phyloP scores from a whole-genome alignment of 192 early-diverging fungal genomes.

The Umbelopsis sp. region DNA sequence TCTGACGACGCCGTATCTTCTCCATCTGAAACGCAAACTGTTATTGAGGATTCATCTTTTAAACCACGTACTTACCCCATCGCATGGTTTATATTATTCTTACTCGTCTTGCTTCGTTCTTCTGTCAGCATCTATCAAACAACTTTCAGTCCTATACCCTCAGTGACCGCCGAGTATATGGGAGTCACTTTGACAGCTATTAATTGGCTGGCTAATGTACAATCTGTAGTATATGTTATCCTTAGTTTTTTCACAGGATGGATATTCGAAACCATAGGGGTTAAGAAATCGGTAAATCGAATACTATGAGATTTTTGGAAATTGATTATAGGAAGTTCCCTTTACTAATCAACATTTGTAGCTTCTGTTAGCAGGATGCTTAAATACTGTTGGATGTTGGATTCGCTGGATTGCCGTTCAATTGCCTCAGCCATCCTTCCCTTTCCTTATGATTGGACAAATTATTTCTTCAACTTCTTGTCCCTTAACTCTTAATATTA shows the following conservation, averaged over 20 bases:
- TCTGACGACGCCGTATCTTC: conserved; percentile 3
- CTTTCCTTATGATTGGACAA: conserved; percentile 34
- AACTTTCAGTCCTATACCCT: conserved; percentile 34
- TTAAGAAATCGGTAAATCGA: conserved; percentile 34
- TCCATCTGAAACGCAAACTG: conserved; percentile 5
- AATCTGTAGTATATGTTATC: conserved; percentile 36
- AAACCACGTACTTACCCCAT: conserved; percentile 30
- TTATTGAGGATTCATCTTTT: neutral
- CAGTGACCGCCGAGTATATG: conserved; percentile 25
- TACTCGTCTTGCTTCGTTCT: conserved; percentile 30
- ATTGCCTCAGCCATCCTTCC: conserved; percentile 25
- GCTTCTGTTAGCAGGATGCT: conserved; percentile 30
- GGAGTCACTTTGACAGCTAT: conserved; percentile 29
- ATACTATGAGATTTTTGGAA: neutral
- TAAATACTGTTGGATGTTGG: conserved; percentile 25
- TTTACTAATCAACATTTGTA: neutral
- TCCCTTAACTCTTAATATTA: conserved; percentile 38
- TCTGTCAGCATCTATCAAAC: conserved; percentile 32
- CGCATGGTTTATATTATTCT: conserved; percentile 34
- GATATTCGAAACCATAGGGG: conserved; percentile 35
- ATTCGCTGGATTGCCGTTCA: conserved; percentile 29
- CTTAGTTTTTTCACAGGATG: conserved; percentile 38
- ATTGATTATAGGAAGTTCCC: neutral
- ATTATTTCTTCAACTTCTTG: conserved; percentile 29
- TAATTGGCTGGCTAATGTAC: conserved; percentile 41